phyloP scores from a whole-genome alignment of 441 rosid species.

The Eutrema salsugineum region DNA sequence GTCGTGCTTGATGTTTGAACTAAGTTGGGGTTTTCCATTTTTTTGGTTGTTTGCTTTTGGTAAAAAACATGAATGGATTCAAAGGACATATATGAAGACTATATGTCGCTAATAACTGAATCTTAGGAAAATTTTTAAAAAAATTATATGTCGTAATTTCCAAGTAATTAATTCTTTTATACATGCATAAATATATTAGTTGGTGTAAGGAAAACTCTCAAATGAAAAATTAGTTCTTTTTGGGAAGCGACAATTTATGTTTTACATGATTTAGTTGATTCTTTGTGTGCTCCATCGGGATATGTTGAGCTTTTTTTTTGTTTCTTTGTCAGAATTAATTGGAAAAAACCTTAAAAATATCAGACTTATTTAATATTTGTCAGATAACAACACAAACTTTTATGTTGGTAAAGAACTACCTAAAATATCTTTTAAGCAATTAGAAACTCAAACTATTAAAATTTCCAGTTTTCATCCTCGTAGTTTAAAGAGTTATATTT shows the following conservation, averaged over 20 bases:
- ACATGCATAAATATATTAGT: background rate
- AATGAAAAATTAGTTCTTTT: background rate
- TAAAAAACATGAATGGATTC: background rate
- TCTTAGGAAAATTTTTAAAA: background rate
- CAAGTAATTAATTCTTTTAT: background rate
- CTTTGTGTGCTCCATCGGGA: background rate
- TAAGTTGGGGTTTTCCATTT: background rate
- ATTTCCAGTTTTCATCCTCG: too few species aligned
- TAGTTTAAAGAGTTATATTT: too few species aligned
- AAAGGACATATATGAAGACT: background rate
- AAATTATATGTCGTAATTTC: background rate
- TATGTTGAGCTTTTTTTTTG: too few species aligned
- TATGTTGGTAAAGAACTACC: too few species aligned
- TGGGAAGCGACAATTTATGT: background rate
- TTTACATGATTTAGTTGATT: background rate
- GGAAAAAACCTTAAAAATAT: too few species aligned
- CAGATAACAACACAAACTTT: too few species aligned
- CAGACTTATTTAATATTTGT: too few species aligned
- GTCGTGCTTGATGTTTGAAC: constrained; percentile 17
- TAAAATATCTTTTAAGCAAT: too few species aligned
- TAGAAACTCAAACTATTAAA: too few species aligned
- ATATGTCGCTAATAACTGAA: background rate
- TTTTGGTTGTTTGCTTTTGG: constrained; percentile 8
- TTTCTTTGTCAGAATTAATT: too few species aligned
- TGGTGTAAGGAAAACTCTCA: background rate